A percentile compares a stretch with the other conserved stretches of the same genome.
Conservation (phyloP, 495 filamentous ascomycete species). For the Aspergillus funiculosus region DNA sequence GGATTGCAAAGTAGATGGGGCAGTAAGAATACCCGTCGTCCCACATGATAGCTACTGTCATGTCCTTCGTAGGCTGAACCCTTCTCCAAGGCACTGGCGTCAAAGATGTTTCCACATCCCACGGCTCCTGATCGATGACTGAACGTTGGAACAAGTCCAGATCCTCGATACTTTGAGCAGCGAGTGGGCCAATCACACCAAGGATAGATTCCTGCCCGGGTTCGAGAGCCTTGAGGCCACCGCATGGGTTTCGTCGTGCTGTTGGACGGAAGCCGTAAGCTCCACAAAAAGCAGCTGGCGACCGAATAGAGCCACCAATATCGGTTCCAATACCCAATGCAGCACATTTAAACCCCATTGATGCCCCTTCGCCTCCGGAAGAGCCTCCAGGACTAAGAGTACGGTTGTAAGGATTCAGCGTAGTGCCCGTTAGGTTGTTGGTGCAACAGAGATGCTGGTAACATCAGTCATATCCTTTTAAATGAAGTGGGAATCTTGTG, state of each 20-base stretch:
- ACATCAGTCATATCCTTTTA: not conserved
- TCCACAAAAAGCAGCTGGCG: conserved; percentile 55
- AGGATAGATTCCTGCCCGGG: conserved; percentile 55
- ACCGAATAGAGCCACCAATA: conserved; percentile 58
- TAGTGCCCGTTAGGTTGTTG: conserved; percentile 62
- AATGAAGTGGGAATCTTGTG: not conserved
- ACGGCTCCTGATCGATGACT: conserved; percentile 54
- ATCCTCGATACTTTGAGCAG: conserved; percentile 53
- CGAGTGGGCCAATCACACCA: conserved; percentile 56
- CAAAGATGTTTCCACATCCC: conserved; percentile 54
- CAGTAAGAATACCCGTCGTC: conserved; percentile 51
- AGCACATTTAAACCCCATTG: conserved; percentile 55
- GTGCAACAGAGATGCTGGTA: conserved; percentile 37
- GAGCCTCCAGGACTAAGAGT: conserved; percentile 54
- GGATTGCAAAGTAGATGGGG: not conserved
- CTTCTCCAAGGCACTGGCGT: conserved; percentile 55
- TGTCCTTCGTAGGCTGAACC: conserved; percentile 33
- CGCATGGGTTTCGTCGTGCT: conserved; percentile 46
- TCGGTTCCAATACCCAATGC: conserved; percentile 63
- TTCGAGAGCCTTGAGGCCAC: conserved; percentile 41
- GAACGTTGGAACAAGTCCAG: conserved; percentile 59
- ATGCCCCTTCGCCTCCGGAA: conserved; percentile 63
- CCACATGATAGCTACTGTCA: conserved; percentile 65
- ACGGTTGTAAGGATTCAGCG: conserved; percentile 57
- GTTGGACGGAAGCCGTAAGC: conserved; percentile 55